Conservation (phyloP, 805 yeast species). For the Myxozyma sirexii region DNA sequence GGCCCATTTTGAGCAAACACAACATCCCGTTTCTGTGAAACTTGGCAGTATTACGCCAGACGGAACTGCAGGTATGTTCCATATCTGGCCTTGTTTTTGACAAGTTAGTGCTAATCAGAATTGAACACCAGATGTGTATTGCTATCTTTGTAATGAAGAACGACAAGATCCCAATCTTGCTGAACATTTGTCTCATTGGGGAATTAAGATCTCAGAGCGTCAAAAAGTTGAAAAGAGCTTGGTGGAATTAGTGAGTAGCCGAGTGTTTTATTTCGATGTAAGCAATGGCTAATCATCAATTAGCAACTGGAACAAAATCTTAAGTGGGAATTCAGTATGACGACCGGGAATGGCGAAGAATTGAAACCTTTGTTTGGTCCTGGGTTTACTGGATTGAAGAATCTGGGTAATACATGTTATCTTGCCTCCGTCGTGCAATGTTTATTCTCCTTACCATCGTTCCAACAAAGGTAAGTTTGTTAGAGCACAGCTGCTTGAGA, state of each 20-base stretch:
- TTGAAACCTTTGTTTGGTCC: slow-evolving; percentile 71
- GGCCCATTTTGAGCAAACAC: slow-evolving; percentile 59
- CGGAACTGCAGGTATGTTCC: slow-evolving; percentile 50
- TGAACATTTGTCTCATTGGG: slow-evolving; percentile 56
- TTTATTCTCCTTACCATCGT: slow-evolving; percentile 51
- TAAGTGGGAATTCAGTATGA: slow-evolving; percentile 89
- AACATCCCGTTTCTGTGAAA: slow-evolving; percentile 85
- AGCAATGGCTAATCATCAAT: too few relatives aligned
- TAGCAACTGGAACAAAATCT: slow-evolving; percentile 85
- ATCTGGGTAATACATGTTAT: slow-evolving; percentile 93
- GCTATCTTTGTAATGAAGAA: slow-evolving; percentile 89
- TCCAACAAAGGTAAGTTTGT: slow-evolving; percentile 31
- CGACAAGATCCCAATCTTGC: slow-evolving; percentile 67
- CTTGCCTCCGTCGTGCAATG: slow-evolving; percentile 78
- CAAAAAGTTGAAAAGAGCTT: slow-evolving; percentile 84
- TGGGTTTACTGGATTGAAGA: slow-evolving; percentile 80
- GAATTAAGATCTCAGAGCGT: slow-evolving; percentile 60
- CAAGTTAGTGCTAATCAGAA: background rate
- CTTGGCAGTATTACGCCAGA: slow-evolving; percentile 82
- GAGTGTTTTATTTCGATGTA: too few relatives aligned
- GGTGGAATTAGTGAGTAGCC: slow-evolving; percentile 66
- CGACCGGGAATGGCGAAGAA: slow-evolving; percentile 66
- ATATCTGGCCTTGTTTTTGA: too few relatives aligned
- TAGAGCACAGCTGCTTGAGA: too few relatives aligned
- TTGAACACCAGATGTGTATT: slow-evolving; percentile 63